A percentile compares a stretch with the other conserved stretches of the same genome.
Conservation (phyloP, 2,329 filamentous ascomycete genomes). For the Fusarium fujikuroi region DNA sequence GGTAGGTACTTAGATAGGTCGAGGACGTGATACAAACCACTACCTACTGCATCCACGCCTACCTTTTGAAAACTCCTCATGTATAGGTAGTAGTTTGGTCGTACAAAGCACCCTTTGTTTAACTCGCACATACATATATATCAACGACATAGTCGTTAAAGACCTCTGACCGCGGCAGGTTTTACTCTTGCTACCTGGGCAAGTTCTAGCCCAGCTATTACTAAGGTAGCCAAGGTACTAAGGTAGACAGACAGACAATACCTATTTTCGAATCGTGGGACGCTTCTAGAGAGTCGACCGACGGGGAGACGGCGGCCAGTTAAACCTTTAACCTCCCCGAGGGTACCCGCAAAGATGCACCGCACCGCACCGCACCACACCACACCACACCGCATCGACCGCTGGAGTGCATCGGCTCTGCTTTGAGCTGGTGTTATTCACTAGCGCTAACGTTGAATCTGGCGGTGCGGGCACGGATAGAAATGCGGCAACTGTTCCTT, state of each 20-base stretch:
- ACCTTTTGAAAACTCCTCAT: neutral
- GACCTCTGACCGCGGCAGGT: neutral
- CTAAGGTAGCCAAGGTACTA: neutral
- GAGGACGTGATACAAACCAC: constrained; percentile 6
- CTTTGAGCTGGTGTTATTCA: constrained; percentile 20
- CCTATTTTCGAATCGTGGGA: constrained; percentile 8
- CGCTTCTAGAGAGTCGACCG: constrained; percentile 13
- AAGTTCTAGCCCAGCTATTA: neutral
- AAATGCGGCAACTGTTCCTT: constrained; percentile 24
- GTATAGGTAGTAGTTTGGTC: neutral
- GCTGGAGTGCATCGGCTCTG: constrained; percentile 25
- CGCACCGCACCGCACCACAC: constrained; percentile 23
- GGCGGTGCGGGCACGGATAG: constrained; percentile 9
- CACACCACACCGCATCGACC: constrained; percentile 33
- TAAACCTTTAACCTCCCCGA: neutral
- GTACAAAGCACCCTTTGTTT: neutral
- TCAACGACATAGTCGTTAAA: neutral
- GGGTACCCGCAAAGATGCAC: constrained; percentile 34
- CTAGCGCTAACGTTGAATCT: constrained; percentile 21
- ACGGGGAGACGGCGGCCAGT: constrained; percentile 2
- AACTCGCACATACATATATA: neutral
- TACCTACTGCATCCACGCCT: constrained; percentile 26
- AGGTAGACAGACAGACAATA: neutral
- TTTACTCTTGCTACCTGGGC: neutral
- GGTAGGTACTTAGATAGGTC: neutral